Evolutionary conservation across 306 rosid species (phyloP).

Genomic region (Vigna radiata): DNA sequence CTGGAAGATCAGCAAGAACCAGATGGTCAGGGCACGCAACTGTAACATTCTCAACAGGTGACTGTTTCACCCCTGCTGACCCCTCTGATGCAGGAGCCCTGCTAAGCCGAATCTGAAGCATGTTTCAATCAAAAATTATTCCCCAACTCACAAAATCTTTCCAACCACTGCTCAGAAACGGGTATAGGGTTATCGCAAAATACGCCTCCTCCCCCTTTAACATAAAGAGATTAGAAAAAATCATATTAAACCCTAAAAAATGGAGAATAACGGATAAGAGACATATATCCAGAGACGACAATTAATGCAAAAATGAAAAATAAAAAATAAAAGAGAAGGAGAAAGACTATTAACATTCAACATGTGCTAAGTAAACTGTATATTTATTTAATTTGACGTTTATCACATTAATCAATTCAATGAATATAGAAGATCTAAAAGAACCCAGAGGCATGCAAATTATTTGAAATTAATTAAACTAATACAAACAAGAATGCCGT

Average conservation of each 20-base stretch:
- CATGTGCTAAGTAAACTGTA: background rate
- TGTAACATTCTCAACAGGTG: conserved; percentile 76
- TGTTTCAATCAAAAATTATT: conserved; percentile 46
- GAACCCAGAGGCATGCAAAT: conserved; percentile 1
- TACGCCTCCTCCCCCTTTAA: conserved; percentile 11
- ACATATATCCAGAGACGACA: conserved; percentile 3
- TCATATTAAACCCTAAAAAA: conserved; percentile 19
- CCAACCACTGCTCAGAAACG: conserved; percentile 23
- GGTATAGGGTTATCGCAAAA: background rate
- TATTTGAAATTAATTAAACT: background rate
- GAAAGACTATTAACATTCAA: background rate
- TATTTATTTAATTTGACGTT: background rate
- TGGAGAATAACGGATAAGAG: background rate
- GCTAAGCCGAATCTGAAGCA: conserved; percentile 98
- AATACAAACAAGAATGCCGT: background rate
- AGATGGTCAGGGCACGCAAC: conserved; percentile 99
- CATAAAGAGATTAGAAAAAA: background rate
- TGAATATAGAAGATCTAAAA: background rate
- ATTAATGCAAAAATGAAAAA: background rate
- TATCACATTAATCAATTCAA: conserved; percentile 9
- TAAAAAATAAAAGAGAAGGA: background rate
- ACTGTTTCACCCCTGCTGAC: conserved; percentile 61
- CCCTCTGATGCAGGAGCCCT: conserved; percentile 70
- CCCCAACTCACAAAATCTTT: conserved; percentile 32
- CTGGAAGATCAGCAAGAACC: conserved; percentile 95